Evolutionary conservation across 2,329 filamentous ascomycete species (phyloP), one percentile per base, ranked within the genome.

Genomic region (Achaetomium macrosporum): DNA sequence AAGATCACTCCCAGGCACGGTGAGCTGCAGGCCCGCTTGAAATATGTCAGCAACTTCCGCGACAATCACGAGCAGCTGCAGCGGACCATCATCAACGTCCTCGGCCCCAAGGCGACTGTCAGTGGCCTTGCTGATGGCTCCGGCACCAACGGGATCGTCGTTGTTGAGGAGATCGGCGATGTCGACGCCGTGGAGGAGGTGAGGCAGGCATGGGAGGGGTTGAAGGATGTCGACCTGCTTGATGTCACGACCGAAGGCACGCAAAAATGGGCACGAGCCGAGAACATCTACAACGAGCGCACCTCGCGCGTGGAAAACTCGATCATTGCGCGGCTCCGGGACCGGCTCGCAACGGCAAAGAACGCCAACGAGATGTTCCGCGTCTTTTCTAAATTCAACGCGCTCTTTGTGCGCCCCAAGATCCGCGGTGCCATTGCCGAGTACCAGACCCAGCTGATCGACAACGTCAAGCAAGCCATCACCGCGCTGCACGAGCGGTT

Each of bases 361-460:
- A 96, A 90, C 57, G 93, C 93, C 39, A 97, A 95, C 66, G 95
- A 99, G 71, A 99, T 99, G 93, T 99, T 99, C 70, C 88, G 95
- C 50, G 93, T 99, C 57, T 99, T 99, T 69, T 97, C 93, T 49
- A 97, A 97, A 68, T 99, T 99, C 80, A 99, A 99, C 67, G 93
- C 93, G 2, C 84, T 99, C 30, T 95, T 99, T 63, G 92, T 99
- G 52, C 84, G 93, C 55, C 93, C 93, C n/a, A 99, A 99, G 77
- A 97, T 99, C 72, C 86, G 93, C 60, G 91, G 95, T 61, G 95
- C 93, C 51, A 99, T 99, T 65, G 88, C 90, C 41, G 92, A 99
- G 72, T 99, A 99, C 68, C 93, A 99, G 70, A 93, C 92, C 5
- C 91, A 96, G 70, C 83, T 99, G 33, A 96, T 99, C 68, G 91